A percentile compares a stretch with the other conserved stretches of the same genome.
Conservation (phyloP, 768 basidiomycete species). For the Leccinum olivaceopallidum region DNA sequence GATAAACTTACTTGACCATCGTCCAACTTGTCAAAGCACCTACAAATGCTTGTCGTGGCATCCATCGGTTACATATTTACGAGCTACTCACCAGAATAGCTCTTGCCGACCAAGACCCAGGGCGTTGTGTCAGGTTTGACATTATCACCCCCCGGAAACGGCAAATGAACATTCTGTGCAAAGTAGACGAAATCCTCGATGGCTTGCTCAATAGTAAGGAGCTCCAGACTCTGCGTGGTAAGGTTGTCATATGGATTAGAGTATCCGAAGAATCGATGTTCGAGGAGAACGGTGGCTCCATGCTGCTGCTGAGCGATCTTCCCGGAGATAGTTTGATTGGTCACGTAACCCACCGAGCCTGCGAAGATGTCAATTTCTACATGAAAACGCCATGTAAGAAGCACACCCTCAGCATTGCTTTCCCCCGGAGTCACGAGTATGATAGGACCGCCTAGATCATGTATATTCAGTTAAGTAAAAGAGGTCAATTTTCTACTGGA, state of each 20-base stretch:
- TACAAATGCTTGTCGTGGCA: not conserved
- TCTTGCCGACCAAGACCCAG: slow-evolving; percentile 44
- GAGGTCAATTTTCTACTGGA: not conserved
- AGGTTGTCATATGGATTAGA: slow-evolving; percentile 73
- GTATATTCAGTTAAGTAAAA: not conserved
- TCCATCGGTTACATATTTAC: not conserved
- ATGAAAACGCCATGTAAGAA: not conserved
- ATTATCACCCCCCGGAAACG: slow-evolving; percentile 65
- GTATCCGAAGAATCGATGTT: slow-evolving; percentile 74
- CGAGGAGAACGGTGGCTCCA: slow-evolving; percentile 62
- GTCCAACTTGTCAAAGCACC: slow-evolving; percentile 58
- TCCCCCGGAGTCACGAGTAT: slow-evolving; percentile 62
- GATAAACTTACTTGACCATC: slow-evolving; percentile 58
- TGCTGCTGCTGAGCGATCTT: slow-evolving; percentile 64
- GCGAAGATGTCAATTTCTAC: not conserved
- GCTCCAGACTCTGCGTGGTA: slow-evolving; percentile 51
- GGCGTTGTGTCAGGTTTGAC: slow-evolving; percentile 54
- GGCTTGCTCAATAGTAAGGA: slow-evolving; percentile 73
- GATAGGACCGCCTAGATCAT: slow-evolving; percentile 27
- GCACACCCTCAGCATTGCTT: slow-evolving; percentile 47
- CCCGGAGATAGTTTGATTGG: slow-evolving; percentile 63
- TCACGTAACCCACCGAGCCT: slow-evolving; percentile 51
- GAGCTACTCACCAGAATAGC: slow-evolving; percentile 36
- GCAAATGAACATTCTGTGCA: slow-evolving; percentile 61
- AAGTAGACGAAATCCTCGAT: slow-evolving; percentile 75